Conservation (phyloP, 2,329 filamentous ascomycete genomes). For the Trichophyton schoenleinii region DNA sequence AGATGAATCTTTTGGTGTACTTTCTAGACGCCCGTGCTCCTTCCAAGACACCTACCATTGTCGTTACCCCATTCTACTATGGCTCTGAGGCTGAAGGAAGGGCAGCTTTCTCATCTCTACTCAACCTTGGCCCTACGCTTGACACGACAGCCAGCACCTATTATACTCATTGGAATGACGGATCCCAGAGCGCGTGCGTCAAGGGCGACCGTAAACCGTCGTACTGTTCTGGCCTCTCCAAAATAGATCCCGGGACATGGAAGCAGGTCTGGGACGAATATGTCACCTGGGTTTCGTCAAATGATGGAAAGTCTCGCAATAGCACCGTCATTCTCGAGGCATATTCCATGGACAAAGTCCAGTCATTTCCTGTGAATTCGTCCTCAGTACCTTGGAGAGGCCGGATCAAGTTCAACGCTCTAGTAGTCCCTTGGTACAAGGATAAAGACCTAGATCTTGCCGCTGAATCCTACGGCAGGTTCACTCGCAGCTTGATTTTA, state of each 20-base stretch:
- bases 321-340: neutral
- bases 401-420: slow-evolving; percentile 25
- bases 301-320: neutral
- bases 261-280: neutral
- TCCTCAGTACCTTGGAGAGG: neutral
- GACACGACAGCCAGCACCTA: slow-evolving; percentile 19
- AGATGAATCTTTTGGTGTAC: neutral
- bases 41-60: slow-evolving; percentile 11
- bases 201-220: neutral
- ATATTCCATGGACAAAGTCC: neutral
- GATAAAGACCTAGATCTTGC: slow-evolving; percentile 24
- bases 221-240: neutral
- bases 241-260: slow-evolving; percentile 19
- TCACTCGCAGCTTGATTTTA: slow-evolving; percentile 21
- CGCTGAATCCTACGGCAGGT: slow-evolving; percentile 25
- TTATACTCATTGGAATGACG: slow-evolving; percentile 32
- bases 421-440: slow-evolving; percentile 31
- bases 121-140: neutral
- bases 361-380: neutral
- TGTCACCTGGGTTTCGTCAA: neutral
- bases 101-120: neutral
- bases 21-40: slow-evolving; percentile 12
- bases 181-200: slow-evolving; percentile 6
- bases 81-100: neutral
- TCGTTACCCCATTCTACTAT: slow-evolving; percentile 20